Evolutionary conservation across 2,329 filamentous ascomycete species (phyloP).

Genomic region (Xylariaceae sp.): DNA sequence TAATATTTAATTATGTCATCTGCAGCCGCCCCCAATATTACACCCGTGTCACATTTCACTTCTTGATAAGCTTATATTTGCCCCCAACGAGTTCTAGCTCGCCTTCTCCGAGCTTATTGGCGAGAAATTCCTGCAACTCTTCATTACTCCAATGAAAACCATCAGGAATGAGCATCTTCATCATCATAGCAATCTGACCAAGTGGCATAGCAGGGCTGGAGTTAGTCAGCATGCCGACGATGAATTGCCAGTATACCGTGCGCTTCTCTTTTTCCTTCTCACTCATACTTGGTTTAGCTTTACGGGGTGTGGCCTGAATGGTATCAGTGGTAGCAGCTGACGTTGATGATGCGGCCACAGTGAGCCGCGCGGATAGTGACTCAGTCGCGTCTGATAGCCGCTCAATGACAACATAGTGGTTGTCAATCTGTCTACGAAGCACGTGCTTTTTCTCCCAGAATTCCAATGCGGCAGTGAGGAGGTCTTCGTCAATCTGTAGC

Average conservation of each 20-base stretch:
- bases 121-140: conserved; percentile 81
- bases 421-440: conserved; percentile 60
- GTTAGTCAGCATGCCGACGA: conserved; percentile 94
- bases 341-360: conserved; percentile 29
- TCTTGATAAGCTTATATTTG: conserved; percentile 71
- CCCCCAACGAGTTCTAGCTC: conserved; percentile 73
- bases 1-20: conserved; percentile 18
- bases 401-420: conserved; percentile 73
- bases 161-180: conserved; percentile 87
- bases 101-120: conserved; percentile 74
- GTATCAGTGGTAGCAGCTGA: conserved; percentile 29
- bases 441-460: conserved; percentile 77
- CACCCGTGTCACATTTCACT: conserved; percentile 46
- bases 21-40: conserved; percentile 12
- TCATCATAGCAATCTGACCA: conserved; percentile 86
- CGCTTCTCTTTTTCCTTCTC: conserved; percentile 67
- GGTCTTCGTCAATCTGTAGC: conserved; percentile 75
- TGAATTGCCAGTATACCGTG: conserved; percentile 85
- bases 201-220: conserved; percentile 80
- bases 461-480: conserved; percentile 68
- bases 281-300: conserved; percentile 59
- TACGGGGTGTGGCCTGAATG: conserved; percentile 51
- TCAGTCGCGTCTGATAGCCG: conserved; percentile 51
- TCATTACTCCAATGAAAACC: conserved; percentile 91
- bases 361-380: conserved; percentile 35